Percentiles rank a stretch among this genome's conserved stretches.
Conservation (phyloP, 306 rosid genomes). For the Calophaca sinica region DNA sequence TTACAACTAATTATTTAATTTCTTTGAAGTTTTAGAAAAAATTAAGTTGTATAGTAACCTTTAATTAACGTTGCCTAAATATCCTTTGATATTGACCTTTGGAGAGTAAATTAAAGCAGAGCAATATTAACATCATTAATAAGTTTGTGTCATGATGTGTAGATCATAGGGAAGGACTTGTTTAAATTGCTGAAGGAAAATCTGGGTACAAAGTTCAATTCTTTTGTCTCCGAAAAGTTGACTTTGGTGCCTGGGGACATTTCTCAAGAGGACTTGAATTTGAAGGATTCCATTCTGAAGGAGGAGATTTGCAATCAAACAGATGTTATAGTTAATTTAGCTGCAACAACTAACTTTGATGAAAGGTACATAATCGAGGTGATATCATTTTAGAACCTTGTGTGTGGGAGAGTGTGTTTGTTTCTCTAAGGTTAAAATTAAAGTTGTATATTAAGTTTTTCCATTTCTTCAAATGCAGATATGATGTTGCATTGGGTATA, state of each 20-base stretch:
- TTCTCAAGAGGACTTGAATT: slow-evolving; percentile 55
- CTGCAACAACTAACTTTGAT: slow-evolving; percentile 79
- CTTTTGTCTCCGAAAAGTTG: slow-evolving; percentile 58
- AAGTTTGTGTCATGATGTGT: background rate
- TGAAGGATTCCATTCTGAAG: slow-evolving; percentile 52
- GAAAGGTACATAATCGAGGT: slow-evolving; percentile 59
- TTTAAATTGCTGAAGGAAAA: slow-evolving; percentile 66
- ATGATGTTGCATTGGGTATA: slow-evolving; percentile 65
- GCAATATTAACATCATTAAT: background rate
- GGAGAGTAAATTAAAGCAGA: too few relatives aligned
- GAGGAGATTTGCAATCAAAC: slow-evolving; percentile 59
- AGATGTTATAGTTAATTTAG: slow-evolving; percentile 66
- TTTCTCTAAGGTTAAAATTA: background rate
- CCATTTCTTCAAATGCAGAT: slow-evolving; percentile 47
- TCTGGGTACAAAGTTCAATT: slow-evolving; percentile 51
- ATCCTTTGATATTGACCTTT: too few relatives aligned
- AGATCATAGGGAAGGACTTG: slow-evolving; percentile 72
- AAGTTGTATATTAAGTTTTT: background rate
- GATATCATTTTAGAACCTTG: background rate
- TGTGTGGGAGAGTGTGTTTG: background rate
- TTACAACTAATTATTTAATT: background rate
- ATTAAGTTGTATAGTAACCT: too few relatives aligned
- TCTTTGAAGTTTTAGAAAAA: background rate
- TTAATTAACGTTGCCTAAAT: too few relatives aligned
- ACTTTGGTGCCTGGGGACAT: slow-evolving; percentile 70